Base-by-base conservation (phyloP, 345 rosid species). In the Angophora floribunda region DNA sequence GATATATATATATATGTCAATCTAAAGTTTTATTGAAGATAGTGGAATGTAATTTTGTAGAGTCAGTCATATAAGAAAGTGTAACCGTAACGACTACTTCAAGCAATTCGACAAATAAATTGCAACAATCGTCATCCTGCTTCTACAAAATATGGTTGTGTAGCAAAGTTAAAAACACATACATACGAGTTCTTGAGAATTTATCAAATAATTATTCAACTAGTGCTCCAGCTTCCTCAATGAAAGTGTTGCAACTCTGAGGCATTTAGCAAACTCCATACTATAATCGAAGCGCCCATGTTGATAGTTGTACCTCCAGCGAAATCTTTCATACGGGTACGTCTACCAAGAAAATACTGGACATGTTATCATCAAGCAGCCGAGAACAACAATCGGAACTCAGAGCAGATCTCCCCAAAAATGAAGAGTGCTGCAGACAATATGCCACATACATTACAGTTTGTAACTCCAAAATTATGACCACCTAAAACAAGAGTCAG, bases 391-490 rank as follows among this genome's bases (percentile, higher is more conserved):
- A n/a, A 15, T n/a, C 7, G 7, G 32, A 30, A 15, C 59, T 85
- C 63, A 51, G 47, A 85, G 45, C 55, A 49, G 52, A 61, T 57
- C 52, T 9, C 28, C 19, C 19, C 87, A 52, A 52, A 85, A 85
- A 85, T 52, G 63, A 17, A 32, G 32, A 10, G 26, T 32, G 51
- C 75, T 45, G 70, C 86, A 30, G 30, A 52, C 49, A 5, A 4
- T 51, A 88, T 41, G 94, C 93, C 87, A 89, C 90, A 82, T 93
- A 92, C 91, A 89, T 92, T 94, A 93, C 95, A 94, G 87, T 95
- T 94, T 86, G 49, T 41, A 84, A 59, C 86, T 82, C 32, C 52
- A 87, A 45, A 49, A 51, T 82, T 70, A 14, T 7, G 52, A 80
- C 24, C 87, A 79, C 32, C 91, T 92, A 89, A 84, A 36, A 36